Percentiles rank a stretch among this genome's conserved stretches.
These are phyloP conservation scores for Stephanocyclus meneghinianus DNA, from an alignment of 352 stramenopile species.

Conservation along the genomic window DNA sequence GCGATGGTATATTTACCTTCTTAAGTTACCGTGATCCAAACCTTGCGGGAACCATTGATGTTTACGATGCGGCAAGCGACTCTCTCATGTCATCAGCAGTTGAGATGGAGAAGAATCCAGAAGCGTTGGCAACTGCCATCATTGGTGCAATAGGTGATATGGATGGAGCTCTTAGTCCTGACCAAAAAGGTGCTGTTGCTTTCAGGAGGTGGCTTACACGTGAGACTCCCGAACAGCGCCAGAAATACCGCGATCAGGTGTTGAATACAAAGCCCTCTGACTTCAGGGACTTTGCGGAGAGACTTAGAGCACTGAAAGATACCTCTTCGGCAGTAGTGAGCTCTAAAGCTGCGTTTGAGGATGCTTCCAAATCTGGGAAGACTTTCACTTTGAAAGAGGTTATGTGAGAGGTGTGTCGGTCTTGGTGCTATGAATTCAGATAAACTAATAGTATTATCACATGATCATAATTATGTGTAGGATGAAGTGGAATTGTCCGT, in stretches of 20 bases:
- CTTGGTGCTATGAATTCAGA: too few species aligned
- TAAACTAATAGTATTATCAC: neutral
- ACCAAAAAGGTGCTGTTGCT: conserved; percentile 78
- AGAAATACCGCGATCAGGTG: conserved; percentile 80
- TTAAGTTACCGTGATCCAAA: conserved; percentile 87
- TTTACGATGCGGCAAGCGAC: conserved; percentile 81
- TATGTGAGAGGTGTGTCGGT: conserved; percentile 26
- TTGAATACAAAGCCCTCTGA: conserved; percentile 81
- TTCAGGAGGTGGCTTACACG: conserved; percentile 80
- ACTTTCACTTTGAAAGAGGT: conserved; percentile 67
- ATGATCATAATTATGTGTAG: too few species aligned
- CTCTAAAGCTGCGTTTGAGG: conserved; percentile 81
- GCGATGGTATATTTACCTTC: conserved; percentile 81
- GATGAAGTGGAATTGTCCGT: too few species aligned
- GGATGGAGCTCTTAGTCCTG: conserved; percentile 80
- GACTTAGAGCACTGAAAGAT: conserved; percentile 78
- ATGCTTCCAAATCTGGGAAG: conserved; percentile 73
- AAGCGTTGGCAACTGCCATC: conserved; percentile 81
- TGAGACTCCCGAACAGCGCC: conserved; percentile 71
- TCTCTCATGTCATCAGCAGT: conserved; percentile 70
- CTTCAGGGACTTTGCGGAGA: conserved; percentile 82
- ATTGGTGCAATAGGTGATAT: conserved; percentile 86
- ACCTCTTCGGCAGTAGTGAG: conserved; percentile 79
- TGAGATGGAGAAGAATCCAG: conserved; percentile 72
- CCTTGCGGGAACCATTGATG: conserved; percentile 82